Evolutionary conservation across 1,139 yeast genomes (phyloP), one percentile per base, ranked within the genome.

Genomic region (Keqinozyma sinolaborantium): DNA sequence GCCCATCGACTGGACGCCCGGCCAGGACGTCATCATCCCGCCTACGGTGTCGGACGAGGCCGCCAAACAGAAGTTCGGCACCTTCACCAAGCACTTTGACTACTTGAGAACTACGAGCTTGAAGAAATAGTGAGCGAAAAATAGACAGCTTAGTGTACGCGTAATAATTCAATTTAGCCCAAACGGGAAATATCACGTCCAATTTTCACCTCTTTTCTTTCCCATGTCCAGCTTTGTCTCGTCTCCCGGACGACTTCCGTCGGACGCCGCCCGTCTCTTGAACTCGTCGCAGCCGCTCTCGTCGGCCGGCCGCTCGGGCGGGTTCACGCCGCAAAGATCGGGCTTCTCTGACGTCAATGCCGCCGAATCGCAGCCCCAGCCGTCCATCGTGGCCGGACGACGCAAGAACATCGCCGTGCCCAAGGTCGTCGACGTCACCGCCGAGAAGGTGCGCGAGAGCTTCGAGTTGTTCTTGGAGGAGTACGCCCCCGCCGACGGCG

Each of bases 361-460:
- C 13, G 16, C 28, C 9, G 40, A 25, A 36, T 44, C 29, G 33
- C 53, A 29, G 42, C 39, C 29, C 30, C 35, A 40, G 18, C 43
- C 48, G 12, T 35, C 44, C 36, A 35, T 30, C 18, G 44, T 50
- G n/a, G 48, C 64, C 3, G 64, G 66, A 23, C 62, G 72, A 52
- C 62, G 77, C 54, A 70, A 77, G 42, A 65, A 79, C 38, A 72
- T 79, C 33, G 76, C 79, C 25, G 87, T 90, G 31, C 90, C 95
- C 23, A 86, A 84, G 54, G 96, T 92, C 19, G 77, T 78, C 14
- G 98, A 92, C 64, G 78, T 82, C 26, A 88, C 96, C 4, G 97
- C 96, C 39, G 97, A 90, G 53, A 86, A 87, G 47, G 97, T 92
- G 11, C 74, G 94, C 32, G 95, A 88, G 54, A 80, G 94, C 18